Percentiles rank a stretch among this genome's conserved stretches.
These are phyloP conservation scores for Rhizoclosmatium globosum DNA, from an alignment of 192 early-diverging fungal genomes.

Conservation along the genomic window DNA sequence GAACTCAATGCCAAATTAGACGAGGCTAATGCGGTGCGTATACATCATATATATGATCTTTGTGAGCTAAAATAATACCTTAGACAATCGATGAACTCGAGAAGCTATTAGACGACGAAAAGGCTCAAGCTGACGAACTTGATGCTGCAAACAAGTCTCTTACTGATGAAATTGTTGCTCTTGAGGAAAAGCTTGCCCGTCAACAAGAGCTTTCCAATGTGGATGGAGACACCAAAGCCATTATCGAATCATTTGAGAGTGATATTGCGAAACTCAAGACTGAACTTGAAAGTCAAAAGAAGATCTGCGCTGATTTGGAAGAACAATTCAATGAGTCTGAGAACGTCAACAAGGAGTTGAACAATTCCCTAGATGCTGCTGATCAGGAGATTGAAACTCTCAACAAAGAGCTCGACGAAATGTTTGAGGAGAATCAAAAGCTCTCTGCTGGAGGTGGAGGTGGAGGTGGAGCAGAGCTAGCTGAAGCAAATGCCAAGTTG, in stretches of 20 bases:
- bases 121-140: background rate
- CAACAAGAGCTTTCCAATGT: constrained; percentile 22
- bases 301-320: background rate
- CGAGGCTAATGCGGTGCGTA: constrained; percentile 11
- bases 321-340: constrained; percentile 18
- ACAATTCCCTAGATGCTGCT: constrained; percentile 17
- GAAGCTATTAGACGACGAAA: constrained; percentile 13
- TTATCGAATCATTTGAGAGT: constrained; percentile 13
- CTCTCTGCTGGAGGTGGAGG: background rate
- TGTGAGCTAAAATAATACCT: background rate
- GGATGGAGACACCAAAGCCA: constrained; percentile 24
- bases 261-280: background rate
- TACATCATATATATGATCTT: background rate
- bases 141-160: constrained; percentile 29
- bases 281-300: background rate
- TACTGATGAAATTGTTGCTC: constrained; percentile 16
- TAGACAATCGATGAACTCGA: constrained; percentile 14
- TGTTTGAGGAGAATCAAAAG: background rate
- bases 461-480: background rate
- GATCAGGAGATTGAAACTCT: constrained; percentile 35
- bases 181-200: constrained; percentile 16
- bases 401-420: constrained; percentile 25
- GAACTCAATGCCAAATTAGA: constrained; percentile 5
- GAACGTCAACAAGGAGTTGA: constrained; percentile 30
- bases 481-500: background rate